These are phyloP conservation scores for Botrytis tulipae DNA, from an alignment of 2,329 filamentous ascomycete genomes.

Conservation along the genomic window DNA sequence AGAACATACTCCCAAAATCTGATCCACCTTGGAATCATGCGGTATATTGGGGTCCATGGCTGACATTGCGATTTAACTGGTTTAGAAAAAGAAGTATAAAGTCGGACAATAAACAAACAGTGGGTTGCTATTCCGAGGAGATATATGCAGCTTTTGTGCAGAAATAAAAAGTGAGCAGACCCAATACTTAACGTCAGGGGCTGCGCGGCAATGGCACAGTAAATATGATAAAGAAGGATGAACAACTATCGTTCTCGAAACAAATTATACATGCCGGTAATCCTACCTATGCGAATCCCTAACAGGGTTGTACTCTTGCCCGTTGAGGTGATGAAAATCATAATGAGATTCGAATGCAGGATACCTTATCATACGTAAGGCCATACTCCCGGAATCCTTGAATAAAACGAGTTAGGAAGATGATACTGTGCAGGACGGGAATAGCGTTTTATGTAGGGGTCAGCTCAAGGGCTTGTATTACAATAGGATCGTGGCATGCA, in stretches of 20 bases:
- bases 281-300: neutral
- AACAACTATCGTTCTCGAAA: neutral
- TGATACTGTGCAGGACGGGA: neutral
- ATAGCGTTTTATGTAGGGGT: neutral
- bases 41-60: neutral
- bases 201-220: neutral
- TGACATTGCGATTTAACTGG: neutral
- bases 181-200: neutral
- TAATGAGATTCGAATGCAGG: neutral
- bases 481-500: neutral
- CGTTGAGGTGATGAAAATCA: neutral
- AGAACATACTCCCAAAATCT: conserved; percentile 16
- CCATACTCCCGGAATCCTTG: neutral
- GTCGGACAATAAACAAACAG: neutral
- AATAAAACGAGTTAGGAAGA: neutral
- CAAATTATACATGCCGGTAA: neutral
- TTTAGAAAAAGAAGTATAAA: neutral
- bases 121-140: neutral
- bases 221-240: neutral
- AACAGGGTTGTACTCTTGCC: neutral
- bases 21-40: conserved; percentile 15
- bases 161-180: neutral
- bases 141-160: neutral
- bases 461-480: neutral
- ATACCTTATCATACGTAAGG: neutral